Evolutionary conservation across 2,329 filamentous ascomycete species (phyloP).

Genomic region (Sclerotinia nivalis): DNA sequence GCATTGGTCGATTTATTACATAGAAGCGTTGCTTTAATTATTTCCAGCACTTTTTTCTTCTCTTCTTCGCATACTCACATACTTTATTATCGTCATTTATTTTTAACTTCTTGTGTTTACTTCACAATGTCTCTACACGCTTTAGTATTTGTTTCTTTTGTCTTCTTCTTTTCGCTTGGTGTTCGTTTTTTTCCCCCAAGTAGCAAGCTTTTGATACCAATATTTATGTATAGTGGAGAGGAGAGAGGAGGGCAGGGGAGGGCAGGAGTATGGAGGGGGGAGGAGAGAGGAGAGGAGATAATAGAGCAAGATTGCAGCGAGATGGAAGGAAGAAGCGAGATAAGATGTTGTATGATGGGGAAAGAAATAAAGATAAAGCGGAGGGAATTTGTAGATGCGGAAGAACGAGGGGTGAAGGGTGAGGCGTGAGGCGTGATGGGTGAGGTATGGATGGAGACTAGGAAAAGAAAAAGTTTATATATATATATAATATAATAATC

Average conservation of each 20-base stretch:
- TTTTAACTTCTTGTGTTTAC: slow-evolving; percentile 11
- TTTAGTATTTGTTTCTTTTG: neutral
- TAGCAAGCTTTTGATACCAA: slow-evolving; percentile 20
- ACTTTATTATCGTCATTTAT: neutral
- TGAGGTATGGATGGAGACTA: no score
- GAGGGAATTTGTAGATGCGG: no score
- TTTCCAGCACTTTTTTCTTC: neutral
- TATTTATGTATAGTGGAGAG: neutral
- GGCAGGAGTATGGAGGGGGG: neutral
- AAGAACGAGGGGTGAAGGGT: no score
- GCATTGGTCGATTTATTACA: slow-evolving; percentile 7
- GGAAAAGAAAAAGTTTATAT: no score
- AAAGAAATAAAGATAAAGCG: no score
- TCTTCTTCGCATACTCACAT: neutral
- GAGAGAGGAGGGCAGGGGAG: neutral
- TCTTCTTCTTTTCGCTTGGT: neutral
- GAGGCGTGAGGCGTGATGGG: no score
- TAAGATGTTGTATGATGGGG: no score
- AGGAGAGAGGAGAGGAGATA: neutral
- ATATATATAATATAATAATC: no score
- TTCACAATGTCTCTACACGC: neutral
- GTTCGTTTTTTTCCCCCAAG: neutral
- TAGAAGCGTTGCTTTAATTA: slow-evolving; percentile 15
- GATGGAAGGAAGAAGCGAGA: neutral
- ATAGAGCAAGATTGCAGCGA: neutral